Base-by-base conservation (phyloP, 1,284 basidiomycete species). In the Schizophyllum amplum region DNA sequence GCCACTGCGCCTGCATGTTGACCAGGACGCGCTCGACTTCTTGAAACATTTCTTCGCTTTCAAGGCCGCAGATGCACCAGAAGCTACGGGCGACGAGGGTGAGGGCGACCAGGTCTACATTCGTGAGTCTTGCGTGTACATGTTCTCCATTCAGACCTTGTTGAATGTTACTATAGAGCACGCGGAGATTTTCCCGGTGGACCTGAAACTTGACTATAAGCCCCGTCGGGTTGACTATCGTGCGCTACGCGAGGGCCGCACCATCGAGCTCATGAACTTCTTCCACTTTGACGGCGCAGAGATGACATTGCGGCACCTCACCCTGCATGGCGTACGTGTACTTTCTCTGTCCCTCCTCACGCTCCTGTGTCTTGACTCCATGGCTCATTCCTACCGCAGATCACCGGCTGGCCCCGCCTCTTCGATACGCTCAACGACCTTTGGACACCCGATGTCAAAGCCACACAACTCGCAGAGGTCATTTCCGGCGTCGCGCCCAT, bases 211-310 rank as follows among this genome's bases (percentile, higher is more conserved):
- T 7, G 96, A 99, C 69, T 99, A 99, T 72, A 99, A 99, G 71
- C 96, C 97, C 51, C 92, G 98, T 59, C 85, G 95, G 4, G 94
- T 99, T 23, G 93, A 99, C 70, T 97, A 98, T 70, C 76, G 84
- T 58, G 95, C 94, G n/a, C 75, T 98, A 53, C 82, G 87, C 17
- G 88, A 95, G 64, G 97, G 97, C 13, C 84, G 82, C 68, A 94
- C 94, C 0, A 96, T 97, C 60, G 97, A 99, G 69, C 74, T 99
- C 57, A 98, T 99, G 96, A 99, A 99, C 70, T 98, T 99, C 69
- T 99, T 99, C 86, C 95, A 98, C 71, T 99, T 99, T 65, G 96
- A 99, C 65, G 96, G 93, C 0, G 91, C 96, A 2, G 96, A 98
- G 71, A 98, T 99, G 93, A 96, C 94, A 0, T 73, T 99, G 54